Conservation (phyloP, 2,329 filamentous ascomycete genomes). For the Alternaria sp. region DNA sequence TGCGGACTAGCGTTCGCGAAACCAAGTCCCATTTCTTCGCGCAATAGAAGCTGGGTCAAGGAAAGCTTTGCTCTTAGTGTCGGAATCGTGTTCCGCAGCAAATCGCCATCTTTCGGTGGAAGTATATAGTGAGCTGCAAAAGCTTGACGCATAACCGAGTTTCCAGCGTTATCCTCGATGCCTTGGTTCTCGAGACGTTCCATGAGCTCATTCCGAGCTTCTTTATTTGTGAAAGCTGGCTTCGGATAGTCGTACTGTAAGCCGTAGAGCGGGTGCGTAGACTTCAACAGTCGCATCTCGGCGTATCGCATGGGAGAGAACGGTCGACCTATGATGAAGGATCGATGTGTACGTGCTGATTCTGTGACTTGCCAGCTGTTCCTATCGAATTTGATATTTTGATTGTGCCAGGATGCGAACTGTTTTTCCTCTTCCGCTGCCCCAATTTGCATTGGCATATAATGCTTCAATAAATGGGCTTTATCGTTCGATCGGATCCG, state of each 20-base stretch:
- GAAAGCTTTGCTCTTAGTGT: conserved; percentile 1
- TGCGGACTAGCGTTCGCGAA: conserved; percentile 3
- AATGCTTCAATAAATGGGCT: not conserved
- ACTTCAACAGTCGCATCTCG: not conserved
- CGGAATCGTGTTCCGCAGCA: conserved; percentile 1
- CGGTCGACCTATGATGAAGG: not conserved
- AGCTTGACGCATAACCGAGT: not conserved
- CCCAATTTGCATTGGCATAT: not conserved
- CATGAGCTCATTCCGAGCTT: not conserved
- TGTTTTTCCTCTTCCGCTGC: not conserved
- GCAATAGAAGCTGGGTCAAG: not conserved
- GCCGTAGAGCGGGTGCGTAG: not conserved
- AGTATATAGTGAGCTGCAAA: not conserved
- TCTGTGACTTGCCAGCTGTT: not conserved
- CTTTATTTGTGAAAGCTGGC: not conserved
- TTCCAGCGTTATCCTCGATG: not conserved
- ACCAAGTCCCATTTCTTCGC: not conserved
- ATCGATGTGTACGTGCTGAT: not conserved
- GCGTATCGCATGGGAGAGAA: not conserved
- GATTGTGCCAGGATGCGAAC: not conserved
- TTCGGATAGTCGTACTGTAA: conserved; percentile 1
- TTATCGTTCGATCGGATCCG: not conserved
- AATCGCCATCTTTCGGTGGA: not conserved
- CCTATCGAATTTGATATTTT: not conserved
- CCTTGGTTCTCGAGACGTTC: not conserved